Base-by-base conservation (phyloP, 257 asterid genomes). In the Petunia axillaris region DNA sequence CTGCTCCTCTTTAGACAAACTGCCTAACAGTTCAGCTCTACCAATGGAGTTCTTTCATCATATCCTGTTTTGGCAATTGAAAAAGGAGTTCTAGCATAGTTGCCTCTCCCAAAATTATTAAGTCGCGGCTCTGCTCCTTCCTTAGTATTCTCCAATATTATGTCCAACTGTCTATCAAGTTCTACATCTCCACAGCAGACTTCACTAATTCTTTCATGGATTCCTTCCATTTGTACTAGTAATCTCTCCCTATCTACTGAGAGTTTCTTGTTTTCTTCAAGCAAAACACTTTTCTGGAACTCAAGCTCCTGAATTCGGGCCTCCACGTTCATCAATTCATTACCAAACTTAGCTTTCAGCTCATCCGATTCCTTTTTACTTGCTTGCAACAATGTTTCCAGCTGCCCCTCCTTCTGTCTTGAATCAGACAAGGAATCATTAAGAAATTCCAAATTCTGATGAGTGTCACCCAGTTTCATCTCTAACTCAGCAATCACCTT, bases 131-230 rank as follows among this genome's bases (percentile, higher is more conserved):
- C 78, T n/a, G n/a, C n/a, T 73, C 16, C 43, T 35, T 46, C 78
- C 39, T 88, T 88, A 63, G 84, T 44, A 11, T 25, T 77, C n/a
- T 81, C 85, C 13, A 90, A 83, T 50, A 93, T 88, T 82, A 80
- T 91, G 62, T 82, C 89, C 83, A 90, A 78, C 15, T 76, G 83
- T 79, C 86, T 86, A 91, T 82, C 84, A 78, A 91, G 85, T 82
- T 89, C 88, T 68, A 55, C 37, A 81, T 93, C 96, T 74, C 89
- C 95, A 62, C 40, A n/a, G 36, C 81, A 82, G 9, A 86, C 55
- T 82, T 65, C 68, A 14, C 89, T 85, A 81, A 93, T 75, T 67
- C 85, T 86, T 13, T 85, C 90, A 15, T 81, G 84, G 59, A 93
- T 50, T 52, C 78, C 82, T 36, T 75, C 80, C 80, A 94, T 65